Conservation (phyloP, 169 alveolate species). For the Amoebophrya sp. region DNA sequence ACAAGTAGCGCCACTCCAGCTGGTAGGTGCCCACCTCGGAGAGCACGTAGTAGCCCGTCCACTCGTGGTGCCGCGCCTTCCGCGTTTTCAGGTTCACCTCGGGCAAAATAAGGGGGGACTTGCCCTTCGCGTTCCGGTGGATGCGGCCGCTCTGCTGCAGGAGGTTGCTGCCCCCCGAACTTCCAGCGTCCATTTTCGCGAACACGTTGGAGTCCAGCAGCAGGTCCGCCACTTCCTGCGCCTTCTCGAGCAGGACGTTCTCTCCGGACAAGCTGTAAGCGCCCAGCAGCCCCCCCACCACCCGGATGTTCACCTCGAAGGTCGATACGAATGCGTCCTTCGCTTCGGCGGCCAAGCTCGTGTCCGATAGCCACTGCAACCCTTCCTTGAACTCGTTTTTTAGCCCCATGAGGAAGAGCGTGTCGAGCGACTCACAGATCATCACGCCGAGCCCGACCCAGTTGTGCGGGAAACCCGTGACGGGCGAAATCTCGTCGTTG, state of each 20-base stretch:
- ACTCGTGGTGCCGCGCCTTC: not conserved
- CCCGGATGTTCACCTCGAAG: slow-evolving; percentile 32
- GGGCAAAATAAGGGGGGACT: too few relatives aligned
- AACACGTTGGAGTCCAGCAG: not conserved
- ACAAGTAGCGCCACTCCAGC: slow-evolving; percentile 13
- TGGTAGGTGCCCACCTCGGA: slow-evolving; percentile 16
- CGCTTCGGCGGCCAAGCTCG: too few relatives aligned
- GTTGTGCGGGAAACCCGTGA: not conserved
- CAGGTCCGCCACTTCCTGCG: slow-evolving; percentile 22
- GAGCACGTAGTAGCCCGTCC: not conserved
- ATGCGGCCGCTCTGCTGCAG: too few relatives aligned
- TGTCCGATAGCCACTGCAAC: not conserved
- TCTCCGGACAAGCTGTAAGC: slow-evolving; percentile 23
- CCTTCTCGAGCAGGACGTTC: slow-evolving; percentile 15
- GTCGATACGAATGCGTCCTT: not conserved
- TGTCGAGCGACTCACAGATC: slow-evolving; percentile 2
- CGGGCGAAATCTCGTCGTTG: not conserved
- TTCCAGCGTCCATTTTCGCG: too few relatives aligned
- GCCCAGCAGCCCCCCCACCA: slow-evolving; percentile 33
- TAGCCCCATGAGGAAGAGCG: slow-evolving; percentile 1
- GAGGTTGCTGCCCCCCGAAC: too few relatives aligned
- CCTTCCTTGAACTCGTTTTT: slow-evolving; percentile 5
- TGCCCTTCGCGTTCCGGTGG: too few relatives aligned
- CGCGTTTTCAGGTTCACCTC: not conserved
- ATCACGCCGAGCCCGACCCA: slow-evolving; percentile 10